Conservation (phyloP, 2,329 filamentous ascomycete genomes). For the Orbilia ellipsospora region DNA sequence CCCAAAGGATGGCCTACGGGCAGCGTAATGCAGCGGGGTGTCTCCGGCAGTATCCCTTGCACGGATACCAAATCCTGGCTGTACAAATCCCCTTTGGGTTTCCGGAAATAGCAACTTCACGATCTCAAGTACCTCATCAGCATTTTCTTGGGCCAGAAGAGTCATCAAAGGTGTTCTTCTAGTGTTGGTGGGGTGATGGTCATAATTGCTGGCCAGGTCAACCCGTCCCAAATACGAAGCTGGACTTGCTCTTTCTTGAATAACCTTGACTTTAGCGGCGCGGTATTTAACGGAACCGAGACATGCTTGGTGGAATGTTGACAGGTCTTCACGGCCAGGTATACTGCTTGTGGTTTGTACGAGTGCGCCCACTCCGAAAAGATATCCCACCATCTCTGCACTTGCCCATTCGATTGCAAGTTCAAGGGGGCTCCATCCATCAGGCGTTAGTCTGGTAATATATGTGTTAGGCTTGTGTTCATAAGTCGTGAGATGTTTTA, state of each 20-base stretch:
- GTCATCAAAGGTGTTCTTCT: constrained; percentile 3
- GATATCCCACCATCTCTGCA: background rate
- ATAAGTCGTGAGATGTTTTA: background rate
- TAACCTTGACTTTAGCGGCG: background rate
- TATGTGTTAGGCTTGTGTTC: background rate
- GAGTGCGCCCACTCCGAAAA: background rate
- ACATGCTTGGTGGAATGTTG: background rate
- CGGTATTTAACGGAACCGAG: background rate
- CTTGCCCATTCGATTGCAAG: background rate
- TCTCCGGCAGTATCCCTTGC: background rate
- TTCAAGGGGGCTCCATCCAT: background rate
- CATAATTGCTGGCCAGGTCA: no score
- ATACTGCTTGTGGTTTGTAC: background rate
- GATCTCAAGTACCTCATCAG: background rate
- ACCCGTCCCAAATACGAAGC: no score
- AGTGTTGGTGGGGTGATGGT: background rate
- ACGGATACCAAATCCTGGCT: background rate
- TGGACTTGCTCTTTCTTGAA: background rate
- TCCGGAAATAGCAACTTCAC: background rate
- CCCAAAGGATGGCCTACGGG: background rate
- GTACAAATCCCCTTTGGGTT: background rate
- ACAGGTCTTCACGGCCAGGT: background rate
- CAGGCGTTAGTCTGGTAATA: background rate
- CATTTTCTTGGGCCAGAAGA: background rate
- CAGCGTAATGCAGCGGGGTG: background rate